Evolutionary conservation across 352 stramenopile species (phyloP), one percentile per base, ranked within the genome.

Genomic region (Aphanomyces invadans): DNA sequence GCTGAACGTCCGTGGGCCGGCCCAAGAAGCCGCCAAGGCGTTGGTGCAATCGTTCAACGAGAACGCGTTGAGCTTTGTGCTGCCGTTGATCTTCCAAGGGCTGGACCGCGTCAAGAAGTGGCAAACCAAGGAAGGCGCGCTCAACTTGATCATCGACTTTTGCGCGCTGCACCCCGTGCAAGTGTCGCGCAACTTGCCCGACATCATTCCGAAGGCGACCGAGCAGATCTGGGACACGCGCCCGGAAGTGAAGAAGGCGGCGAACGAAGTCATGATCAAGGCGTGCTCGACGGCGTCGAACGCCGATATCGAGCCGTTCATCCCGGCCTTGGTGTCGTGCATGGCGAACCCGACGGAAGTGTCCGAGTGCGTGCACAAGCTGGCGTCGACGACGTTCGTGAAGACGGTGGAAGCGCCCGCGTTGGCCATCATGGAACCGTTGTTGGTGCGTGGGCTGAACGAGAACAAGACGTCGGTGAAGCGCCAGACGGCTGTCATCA

Each of bases 251-350:
- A 98, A 98, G 86, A 73, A 87, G 15, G 95, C 95, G 36, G 89
- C 96, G 26, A 97, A 94, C 62, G 83, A 85, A 10, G 96, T 96
- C 44, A 98, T 99, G 89, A 91, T 88, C 56, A 90, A 89, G 71
- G 90, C 97, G 5, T 97, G 97, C 73, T 88, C 97, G 65, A 94
- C 98, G 26, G 97, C 99, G 65, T 96, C 94, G 72, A 99, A 99
- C 94, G 90, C 89, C 70, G 97, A 99, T 86, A 98, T 99, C 71
- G 96, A 99, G 79, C 96, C 98, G 66, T 99, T 99, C 83, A 98
- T 98, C 54, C 90, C 83, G 2, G 95, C 97, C 61, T 95, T 99
- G 61, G 86, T 99, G 33, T 95, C 80, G 71, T 97, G 93, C 73
- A 96, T 99, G 67, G 94, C 96, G 46, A 98, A 98, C 81, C 96